A percentile compares a stretch with the other conserved stretches of the same genome.
Conservation (phyloP, 768 basidiomycete species). For the Boletus huronensis region DNA sequence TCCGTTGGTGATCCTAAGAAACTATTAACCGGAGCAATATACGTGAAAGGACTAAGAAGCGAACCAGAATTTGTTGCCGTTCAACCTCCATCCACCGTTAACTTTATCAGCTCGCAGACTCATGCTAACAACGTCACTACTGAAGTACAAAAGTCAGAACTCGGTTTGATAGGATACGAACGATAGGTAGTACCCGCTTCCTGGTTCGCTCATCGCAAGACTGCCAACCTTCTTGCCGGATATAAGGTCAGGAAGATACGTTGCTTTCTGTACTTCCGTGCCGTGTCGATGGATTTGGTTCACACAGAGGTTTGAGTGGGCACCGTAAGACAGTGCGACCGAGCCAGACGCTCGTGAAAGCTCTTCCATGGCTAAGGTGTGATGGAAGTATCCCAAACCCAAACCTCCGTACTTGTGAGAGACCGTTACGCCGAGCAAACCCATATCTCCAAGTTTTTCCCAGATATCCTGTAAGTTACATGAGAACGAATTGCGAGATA, state of each 20-base stretch:
- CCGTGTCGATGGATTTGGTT: constrained; percentile 86
- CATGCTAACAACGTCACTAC: constrained; percentile 95
- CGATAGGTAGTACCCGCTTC: constrained; percentile 50
- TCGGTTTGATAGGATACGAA: neutral
- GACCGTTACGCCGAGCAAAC: constrained; percentile 84
- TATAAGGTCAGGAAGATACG: constrained; percentile 80
- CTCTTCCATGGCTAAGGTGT: constrained; percentile 93
- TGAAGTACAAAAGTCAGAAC: constrained; percentile 6
- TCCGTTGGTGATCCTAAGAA: constrained; percentile 87
- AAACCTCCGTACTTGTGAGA: constrained; percentile 79
- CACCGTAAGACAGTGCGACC: constrained; percentile 88
- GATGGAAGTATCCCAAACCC: constrained; percentile 78
- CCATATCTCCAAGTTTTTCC: constrained; percentile 90
- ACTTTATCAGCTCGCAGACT: constrained; percentile 75
- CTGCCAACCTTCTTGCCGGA: constrained; percentile 82
- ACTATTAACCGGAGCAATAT: neutral
- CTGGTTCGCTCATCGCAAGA: constrained; percentile 92
- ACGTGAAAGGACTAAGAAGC: neutral
- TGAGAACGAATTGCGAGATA: constrained; percentile 1
- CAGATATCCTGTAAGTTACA: constrained; percentile 63
- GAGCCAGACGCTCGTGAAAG: constrained; percentile 88
- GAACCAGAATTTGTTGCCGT: constrained; percentile 93
- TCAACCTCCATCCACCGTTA: constrained; percentile 72
- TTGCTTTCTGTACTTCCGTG: constrained; percentile 72
- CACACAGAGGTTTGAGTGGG: constrained; percentile 87